phyloP scores from a whole-genome alignment of 345 rosid species.

The Noccaea bulbosa region DNA sequence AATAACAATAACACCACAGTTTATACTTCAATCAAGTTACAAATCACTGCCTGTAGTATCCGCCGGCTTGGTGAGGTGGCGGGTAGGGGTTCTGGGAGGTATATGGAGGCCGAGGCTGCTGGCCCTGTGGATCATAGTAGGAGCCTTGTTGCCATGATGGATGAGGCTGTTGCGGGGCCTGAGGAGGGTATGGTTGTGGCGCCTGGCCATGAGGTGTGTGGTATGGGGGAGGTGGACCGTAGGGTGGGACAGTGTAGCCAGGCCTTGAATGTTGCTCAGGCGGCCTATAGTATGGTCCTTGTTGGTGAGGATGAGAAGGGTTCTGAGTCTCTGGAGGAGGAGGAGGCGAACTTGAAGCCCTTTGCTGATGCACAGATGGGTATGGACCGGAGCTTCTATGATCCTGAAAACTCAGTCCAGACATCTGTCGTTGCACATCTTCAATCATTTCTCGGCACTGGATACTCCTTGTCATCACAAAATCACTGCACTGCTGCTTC shows the following conservation, averaged over 20 bases:
- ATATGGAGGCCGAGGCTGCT: constrained; percentile 94
- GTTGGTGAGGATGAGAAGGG: constrained; percentile 52
- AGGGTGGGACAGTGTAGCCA: constrained; percentile 62
- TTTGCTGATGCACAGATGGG: constrained; percentile 69
- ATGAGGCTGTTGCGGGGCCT: constrained; percentile 70
- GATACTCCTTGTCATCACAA: constrained; percentile 94
- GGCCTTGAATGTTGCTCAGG: constrained; percentile 66
- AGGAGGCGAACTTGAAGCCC: constrained; percentile 49
- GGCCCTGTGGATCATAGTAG: constrained; percentile 73
- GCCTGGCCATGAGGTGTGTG: constrained; percentile 53
- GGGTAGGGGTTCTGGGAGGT: constrained; percentile 69
- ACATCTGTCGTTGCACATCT: constrained; percentile 90
- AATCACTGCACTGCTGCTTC: constrained; percentile 98
- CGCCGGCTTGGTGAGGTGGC: constrained; percentile 75
- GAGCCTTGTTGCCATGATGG: constrained; percentile 95
- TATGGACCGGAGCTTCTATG: constrained; percentile 66
- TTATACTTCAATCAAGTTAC: constrained; percentile 18
- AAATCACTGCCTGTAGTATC: constrained; percentile 73
- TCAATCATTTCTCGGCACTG: constrained; percentile 98
- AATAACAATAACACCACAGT: constrained; percentile 20
- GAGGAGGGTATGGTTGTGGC: constrained; percentile 60
- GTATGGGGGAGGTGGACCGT: constrained; percentile 65
- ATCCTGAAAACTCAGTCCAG: constrained; percentile 91
- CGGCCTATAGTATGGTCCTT: constrained; percentile 66
- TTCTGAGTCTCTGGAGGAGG: constrained; percentile 62